Base-by-base conservation (phyloP, 1,139 yeast genomes). In the Sugiyamaella sp. region DNA sequence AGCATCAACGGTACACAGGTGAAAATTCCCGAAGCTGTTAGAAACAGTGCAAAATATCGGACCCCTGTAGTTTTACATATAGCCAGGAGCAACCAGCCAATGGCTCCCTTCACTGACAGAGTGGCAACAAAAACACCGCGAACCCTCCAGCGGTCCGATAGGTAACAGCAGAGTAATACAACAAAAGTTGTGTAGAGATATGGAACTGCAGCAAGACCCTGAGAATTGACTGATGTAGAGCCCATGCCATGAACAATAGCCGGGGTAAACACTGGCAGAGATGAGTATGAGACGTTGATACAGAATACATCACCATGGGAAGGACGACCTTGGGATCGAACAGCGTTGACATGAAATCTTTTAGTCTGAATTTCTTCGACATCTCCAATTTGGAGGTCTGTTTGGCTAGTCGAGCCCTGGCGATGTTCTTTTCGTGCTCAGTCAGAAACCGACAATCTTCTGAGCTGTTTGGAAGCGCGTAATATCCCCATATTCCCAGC, bases 401-500 rank as follows among this genome's bases (percentile, higher is more conserved):
- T 38, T 47, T 51, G 16, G 57, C 53, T 3, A 57, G 48, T 27
- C 68, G 51, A 12, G 63, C 60, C n/a, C 46, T 44, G 5, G 65
- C 66, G 49, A 65, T 63, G 22, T 57, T 55, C 53, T 57, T 59
- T 49, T 61, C 63, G 16, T 60, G 58, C 24, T 46, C 59, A 20
- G 57, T 60, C 37, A 60, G 56, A 54, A 60, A 65, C 24, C 60
- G 40, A 42, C 64, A 74, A 71, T 52, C 69, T 75, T 57, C 69
- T 9, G 81, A 80, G 25, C 71, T 69, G 57, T 77, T 76, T 9
- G 82, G 81, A 20, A 78, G 63, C 20, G 64, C 63, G 41, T 56
- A 66, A 33, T 70, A 50, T 27, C 68, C 63, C 25, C 67, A 48
- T 16, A 65, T 22, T 2, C 73, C 67, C 58, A 67, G 68, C 0